phyloP scores from a whole-genome alignment of 1,284 basidiomycete genomes.

The Flammula alnicola region DNA sequence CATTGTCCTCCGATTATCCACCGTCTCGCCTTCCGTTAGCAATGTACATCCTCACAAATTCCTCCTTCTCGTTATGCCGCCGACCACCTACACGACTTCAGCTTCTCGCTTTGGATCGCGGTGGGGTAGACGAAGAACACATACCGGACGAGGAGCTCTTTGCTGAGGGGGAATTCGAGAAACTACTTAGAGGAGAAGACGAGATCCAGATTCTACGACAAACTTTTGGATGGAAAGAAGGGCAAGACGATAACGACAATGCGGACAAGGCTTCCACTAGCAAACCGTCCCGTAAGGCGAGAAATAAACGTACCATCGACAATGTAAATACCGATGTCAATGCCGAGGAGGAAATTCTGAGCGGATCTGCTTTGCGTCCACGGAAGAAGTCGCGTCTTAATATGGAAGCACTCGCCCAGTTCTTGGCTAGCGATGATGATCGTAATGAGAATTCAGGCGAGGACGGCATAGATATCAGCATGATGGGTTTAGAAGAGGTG shows the following conservation, averaged over 20 bases:
- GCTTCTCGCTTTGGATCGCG: conserved; percentile 54
- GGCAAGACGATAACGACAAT: conserved; percentile 23
- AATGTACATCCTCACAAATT: conserved; percentile 56
- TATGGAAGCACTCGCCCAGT: conserved; percentile 39
- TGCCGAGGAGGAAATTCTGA: conserved; percentile 13
- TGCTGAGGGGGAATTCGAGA: conserved; percentile 56
- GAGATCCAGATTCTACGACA: conserved; percentile 43
- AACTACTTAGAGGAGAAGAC: conserved; percentile 44
- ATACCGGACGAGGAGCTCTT: conserved; percentile 62
- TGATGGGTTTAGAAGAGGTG: conserved; percentile 20
- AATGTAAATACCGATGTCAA: conserved; percentile 6
- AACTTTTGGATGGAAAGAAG: conserved; percentile 38
- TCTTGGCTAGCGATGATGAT: conserved; percentile 30
- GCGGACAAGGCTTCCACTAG: neutral
- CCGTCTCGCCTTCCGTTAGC: conserved; percentile 28
- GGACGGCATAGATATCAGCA: conserved; percentile 12
- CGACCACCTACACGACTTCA: conserved; percentile 64
- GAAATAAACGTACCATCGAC: conserved; percentile 8
- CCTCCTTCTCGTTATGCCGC: conserved; percentile 36
- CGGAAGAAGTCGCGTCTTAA: conserved; percentile 38
- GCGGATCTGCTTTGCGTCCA: conserved; percentile 14
- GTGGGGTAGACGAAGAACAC: conserved; percentile 45
- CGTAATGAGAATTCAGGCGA: conserved; percentile 19
- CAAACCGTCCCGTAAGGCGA: conserved; percentile 13
- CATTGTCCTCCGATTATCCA: conserved; percentile 7